Evolutionary conservation across 225 moss, liverwort and hornwort species (phyloP), one percentile per base, ranked within the genome.

Genomic region (Straminergon stramineum): DNA sequence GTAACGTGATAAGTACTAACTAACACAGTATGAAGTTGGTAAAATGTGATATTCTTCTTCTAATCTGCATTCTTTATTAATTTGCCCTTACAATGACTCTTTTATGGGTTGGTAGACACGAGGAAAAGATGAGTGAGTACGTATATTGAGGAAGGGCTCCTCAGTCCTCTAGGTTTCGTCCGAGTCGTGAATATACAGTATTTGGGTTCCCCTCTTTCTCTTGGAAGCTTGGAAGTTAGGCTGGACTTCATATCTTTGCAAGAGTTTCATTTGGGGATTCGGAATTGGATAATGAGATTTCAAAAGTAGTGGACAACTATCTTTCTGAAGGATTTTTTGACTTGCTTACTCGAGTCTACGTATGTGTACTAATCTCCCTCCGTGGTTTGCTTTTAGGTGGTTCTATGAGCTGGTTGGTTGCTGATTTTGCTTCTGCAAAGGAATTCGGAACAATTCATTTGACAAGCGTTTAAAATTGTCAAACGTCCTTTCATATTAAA

Each of bases 381-480:
- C 34, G 27, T 75, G 83, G 53, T 88, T 71, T 78, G 82, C 85
- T 88, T 85, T 45, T 61, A 93, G 88, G 90, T 89, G 85, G 82
- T 76, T 89, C 86, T 43, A 74, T 35, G 34, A 70, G 68, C 52
- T 85, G 18, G 34, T 56, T 61, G 75, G 82, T 84, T 65, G 82
- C 70, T 78, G 51, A 82, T 87, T 80, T 55, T 84, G 52, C 52
- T 81, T 69, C 53, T 58, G 51, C 30, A 6, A 82, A 84, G 74
- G 43, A 83, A 61, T 89, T 57, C 11, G 39, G 52, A 83, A 34
- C 81, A 61, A 37, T 41, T 74, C 89, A 55, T 48, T 60, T 43
- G 81, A 81, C 81, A 18, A 45, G 18, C 26, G 15, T 52, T 61
- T 31, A 81, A 84, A 53, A 81, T 31, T 87, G 75, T 67, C 87